Conservation (phyloP, 2,329 filamentous ascomycete genomes). For the Camillea tinctor region DNA sequence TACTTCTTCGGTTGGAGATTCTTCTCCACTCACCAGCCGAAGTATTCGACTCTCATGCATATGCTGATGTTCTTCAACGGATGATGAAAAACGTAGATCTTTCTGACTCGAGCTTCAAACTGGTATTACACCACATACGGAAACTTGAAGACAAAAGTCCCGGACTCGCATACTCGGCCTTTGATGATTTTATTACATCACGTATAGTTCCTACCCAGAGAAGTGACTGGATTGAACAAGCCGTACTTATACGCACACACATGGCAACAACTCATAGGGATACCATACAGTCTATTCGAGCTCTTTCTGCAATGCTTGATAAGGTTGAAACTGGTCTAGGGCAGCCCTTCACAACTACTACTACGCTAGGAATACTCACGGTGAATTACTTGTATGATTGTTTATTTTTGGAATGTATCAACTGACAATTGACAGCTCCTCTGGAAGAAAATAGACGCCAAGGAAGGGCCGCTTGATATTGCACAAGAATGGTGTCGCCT, state of each 20-base stretch:
- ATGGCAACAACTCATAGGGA: slow-evolving; percentile 53
- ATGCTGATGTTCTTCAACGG: slow-evolving; percentile 53
- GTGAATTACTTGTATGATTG: slow-evolving; percentile 46
- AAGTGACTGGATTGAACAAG: slow-evolving; percentile 67
- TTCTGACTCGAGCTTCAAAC: slow-evolving; percentile 62
- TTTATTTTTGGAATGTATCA: neutral
- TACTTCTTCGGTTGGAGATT: slow-evolving; percentile 67
- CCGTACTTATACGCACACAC: slow-evolving; percentile 66
- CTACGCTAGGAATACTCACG: slow-evolving; percentile 66
- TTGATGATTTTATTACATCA: slow-evolving; percentile 64
- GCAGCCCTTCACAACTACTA: slow-evolving; percentile 53
- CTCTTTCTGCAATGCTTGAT: slow-evolving; percentile 24
- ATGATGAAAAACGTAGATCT: slow-evolving; percentile 62
- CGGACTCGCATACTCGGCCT: slow-evolving; percentile 44
- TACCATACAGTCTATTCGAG: slow-evolving; percentile 33
- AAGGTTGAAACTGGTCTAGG: slow-evolving; percentile 44
- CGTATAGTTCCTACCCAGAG: slow-evolving; percentile 48
- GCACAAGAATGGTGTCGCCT: slow-evolving; percentile 71
- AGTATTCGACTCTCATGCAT: slow-evolving; percentile 47
- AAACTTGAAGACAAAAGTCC: slow-evolving; percentile 58
- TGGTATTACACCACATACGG: slow-evolving; percentile 66
- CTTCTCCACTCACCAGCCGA: slow-evolving; percentile 50
- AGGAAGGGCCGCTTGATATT: slow-evolving; percentile 48
- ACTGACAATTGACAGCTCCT: slow-evolving; percentile 55
- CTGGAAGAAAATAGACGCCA: slow-evolving; percentile 74